phyloP scores from a whole-genome alignment of 345 rosid genomes.

The Microthlaspi erraticum region DNA sequence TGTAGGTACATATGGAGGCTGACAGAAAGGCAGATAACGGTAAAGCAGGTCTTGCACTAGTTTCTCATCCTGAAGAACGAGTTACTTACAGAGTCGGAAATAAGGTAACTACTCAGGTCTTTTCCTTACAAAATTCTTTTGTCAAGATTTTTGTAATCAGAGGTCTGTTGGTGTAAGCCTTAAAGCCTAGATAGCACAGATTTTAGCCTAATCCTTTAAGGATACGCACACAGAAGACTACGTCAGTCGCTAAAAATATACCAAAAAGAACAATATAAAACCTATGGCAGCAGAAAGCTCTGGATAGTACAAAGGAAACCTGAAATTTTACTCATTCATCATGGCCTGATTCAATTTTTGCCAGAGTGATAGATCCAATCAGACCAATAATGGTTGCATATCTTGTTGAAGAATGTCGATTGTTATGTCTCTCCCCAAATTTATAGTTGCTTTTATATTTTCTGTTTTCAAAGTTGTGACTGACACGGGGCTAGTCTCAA shows the following conservation, averaged over 20 bases:
- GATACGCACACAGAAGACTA: slow-evolving; percentile 11
- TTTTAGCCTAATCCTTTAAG: slow-evolving; percentile 3
- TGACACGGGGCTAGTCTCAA: not conserved
- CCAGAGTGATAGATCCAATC: slow-evolving; percentile 1
- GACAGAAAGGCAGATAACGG: slow-evolving; percentile 73
- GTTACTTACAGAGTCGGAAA: slow-evolving; percentile 73
- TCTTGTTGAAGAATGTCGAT: slow-evolving; percentile 17
- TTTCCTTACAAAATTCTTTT: slow-evolving; percentile 16
- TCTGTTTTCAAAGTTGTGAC: slow-evolving; percentile 18
- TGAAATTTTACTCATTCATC: slow-evolving; percentile 9
- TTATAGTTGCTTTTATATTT: slow-evolving; percentile 5
- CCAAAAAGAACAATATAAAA: slow-evolving; percentile 1
- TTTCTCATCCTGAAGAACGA: slow-evolving; percentile 62
- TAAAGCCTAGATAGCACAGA: slow-evolving; percentile 11
- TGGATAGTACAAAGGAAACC: slow-evolving; percentile 10
- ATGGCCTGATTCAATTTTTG: slow-evolving; percentile 16
- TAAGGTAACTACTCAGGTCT: slow-evolving; percentile 57
- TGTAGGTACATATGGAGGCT: slow-evolving; percentile 94
- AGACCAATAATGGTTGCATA: slow-evolving; percentile 20
- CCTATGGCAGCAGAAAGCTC: slow-evolving; percentile 15
- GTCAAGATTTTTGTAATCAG: not conserved
- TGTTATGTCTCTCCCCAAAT: not conserved
- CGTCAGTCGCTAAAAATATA: not conserved
- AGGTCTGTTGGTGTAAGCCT: not conserved
- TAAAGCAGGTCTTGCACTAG: slow-evolving; percentile 49